Evolutionary conservation across 169 alveolate genomes (phyloP), one percentile per base, ranked within the genome.

Genomic region (Plasmodium vinckei): DNA sequence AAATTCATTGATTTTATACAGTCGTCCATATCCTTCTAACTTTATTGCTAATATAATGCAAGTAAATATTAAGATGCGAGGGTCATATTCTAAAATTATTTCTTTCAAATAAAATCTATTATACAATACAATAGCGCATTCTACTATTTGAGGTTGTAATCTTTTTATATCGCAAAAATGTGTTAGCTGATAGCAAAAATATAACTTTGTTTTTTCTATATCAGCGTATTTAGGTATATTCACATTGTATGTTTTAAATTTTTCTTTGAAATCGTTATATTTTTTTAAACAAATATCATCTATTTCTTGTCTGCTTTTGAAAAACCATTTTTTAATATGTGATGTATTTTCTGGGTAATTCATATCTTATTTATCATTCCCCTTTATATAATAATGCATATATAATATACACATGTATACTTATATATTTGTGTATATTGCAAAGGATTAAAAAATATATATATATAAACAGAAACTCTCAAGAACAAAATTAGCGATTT

Each of bases 61-160:
- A 19, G 94, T 91, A 51, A 91, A 91, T 54, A 91, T 91, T 71
- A 91, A 87, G 25, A 91, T 91, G 72, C 94, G 88, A 17, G 94
- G 94, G 72, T 91, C 94, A 73, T 91, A 91, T 15, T 65, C 91
- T 87, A 91, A 87, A 42, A 91, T 92, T 54, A 91, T 91, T 73
- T 91, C 93, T 49, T 57, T 67, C 19, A 88, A 86, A 71, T 79
- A 91, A 64, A 91, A 91, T 49, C 94, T 63, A 44, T 75, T 88
- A 60, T 91, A 91, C 42, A 91, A 53, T 47, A 91, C 54, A 63
- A 49, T 75, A 47, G 88, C 88, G 15, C 88, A 75, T 75, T 75
- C 88, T 57, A 75, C 88, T 49, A 75, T 64, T 63, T 75, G 88
- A 4, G 88, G 59, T 21, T 65, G 63, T 25, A 75, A 44, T 25